Evolutionary conservation across 164 flowering plant species (phyloP).

Genomic region (Paratinospora sagittata): DNA sequence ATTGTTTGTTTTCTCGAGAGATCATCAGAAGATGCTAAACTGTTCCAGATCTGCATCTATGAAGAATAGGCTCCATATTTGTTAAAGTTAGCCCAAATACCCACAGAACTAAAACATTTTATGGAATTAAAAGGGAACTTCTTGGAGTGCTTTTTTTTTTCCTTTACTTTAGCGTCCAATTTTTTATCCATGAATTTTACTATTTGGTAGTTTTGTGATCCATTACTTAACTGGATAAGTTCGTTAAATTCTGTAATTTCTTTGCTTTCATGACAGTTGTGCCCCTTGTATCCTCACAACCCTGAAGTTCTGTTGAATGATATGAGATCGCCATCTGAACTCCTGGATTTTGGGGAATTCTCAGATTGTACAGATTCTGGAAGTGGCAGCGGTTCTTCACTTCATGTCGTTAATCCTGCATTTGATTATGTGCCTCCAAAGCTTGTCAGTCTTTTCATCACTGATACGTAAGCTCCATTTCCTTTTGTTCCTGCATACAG

Average conservation of each 20-base stretch:
- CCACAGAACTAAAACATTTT: not conserved
- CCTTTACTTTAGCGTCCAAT: not conserved
- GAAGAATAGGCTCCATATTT: not conserved
- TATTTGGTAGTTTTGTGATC: not conserved
- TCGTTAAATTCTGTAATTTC: not conserved
- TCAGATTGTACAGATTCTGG: conserved; percentile 96
- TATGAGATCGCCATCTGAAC: conserved; percentile 90
- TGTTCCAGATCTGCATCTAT: not conserved
- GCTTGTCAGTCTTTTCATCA: conserved; percentile 92
- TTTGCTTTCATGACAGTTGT: conserved; percentile 48
- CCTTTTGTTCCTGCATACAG: not conserved
- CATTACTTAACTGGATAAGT: not conserved
- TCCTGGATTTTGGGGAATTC: conserved; percentile 94
- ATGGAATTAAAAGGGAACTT: not conserved
- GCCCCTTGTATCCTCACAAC: conserved; percentile 97
- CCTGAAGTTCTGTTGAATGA: conserved; percentile 95
- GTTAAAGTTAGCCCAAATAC: not conserved
- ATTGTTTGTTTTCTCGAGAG: too few relatives aligned
- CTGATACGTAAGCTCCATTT: conserved; percentile 78
- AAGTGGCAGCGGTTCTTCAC: conserved; percentile 63
- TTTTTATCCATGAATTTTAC: not conserved
- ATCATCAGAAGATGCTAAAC: not conserved
- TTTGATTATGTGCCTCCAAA: conserved; percentile 98
- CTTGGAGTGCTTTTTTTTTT: not conserved
- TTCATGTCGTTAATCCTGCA: conserved; percentile 93